Conservation (phyloP, 108 stramenopile species). For the Nannochloropsis salina region DNA sequence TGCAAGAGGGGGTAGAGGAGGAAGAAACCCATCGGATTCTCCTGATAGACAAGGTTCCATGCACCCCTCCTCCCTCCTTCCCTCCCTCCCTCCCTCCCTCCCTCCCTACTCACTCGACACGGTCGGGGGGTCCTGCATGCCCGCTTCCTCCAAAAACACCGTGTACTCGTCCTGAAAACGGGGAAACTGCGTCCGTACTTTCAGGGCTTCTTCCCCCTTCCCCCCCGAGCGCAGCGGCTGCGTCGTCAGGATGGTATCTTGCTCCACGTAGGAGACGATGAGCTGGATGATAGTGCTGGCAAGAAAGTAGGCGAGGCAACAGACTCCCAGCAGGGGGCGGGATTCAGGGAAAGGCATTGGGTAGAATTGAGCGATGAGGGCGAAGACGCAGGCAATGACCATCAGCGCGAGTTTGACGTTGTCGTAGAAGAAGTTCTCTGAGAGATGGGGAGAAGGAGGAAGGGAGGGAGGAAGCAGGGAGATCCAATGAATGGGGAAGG, state of each 20-base stretch:
- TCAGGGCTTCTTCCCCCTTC: conserved; percentile 7
- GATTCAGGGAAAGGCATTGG: conserved; percentile 84
- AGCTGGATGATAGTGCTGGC: conserved; percentile 77
- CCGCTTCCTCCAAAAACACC: conserved; percentile 29
- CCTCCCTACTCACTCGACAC: conserved; percentile 5
- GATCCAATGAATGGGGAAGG: not conserved
- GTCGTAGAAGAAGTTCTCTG: conserved; percentile 73
- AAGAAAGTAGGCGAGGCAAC: conserved; percentile 82
- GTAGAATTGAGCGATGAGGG: conserved; percentile 82
- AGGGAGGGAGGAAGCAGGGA: not conserved
- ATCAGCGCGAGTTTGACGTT: conserved; percentile 84
- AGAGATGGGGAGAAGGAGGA: conserved; percentile 24
- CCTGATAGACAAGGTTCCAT: not conserved
- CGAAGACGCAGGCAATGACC: conserved; percentile 80
- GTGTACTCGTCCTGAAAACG: conserved; percentile 32
- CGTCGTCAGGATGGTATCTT: conserved; percentile 75
- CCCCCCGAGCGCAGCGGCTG: not conserved
- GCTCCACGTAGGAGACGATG: conserved; percentile 83
- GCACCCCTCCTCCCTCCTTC: conserved; percentile 12
- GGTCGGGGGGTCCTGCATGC: conserved; percentile 22
- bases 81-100: not conserved
- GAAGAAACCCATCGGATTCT: not conserved
- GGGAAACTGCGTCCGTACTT: conserved; percentile 31
- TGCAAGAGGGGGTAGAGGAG: not conserved
- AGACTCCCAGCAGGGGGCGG: conserved; percentile 73